These are phyloP conservation scores for Echium plantagineum DNA, from an alignment of 257 asterid species.

Conservation along the genomic window DNA sequence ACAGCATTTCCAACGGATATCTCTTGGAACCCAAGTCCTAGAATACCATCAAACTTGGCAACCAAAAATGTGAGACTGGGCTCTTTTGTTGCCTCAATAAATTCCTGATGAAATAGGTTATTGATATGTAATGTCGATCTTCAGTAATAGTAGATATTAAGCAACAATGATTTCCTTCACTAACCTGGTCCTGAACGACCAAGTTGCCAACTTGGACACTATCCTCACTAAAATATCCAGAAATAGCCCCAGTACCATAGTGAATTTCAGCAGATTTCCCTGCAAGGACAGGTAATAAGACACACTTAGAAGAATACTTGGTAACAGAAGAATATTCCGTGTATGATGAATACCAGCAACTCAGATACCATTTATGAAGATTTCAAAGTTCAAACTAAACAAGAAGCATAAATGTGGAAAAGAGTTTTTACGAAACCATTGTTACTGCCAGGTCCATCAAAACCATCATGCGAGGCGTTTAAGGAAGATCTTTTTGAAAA, in stretches of 20 bases:
- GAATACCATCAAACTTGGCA: slow-evolving; percentile 91
- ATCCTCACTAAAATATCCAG: slow-evolving; percentile 87
- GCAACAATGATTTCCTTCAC: slow-evolving; percentile 2
- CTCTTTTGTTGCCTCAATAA: slow-evolving; percentile 88
- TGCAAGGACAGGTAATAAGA: slow-evolving; percentile 9
- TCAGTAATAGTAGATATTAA: slow-evolving; percentile 5
- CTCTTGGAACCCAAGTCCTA: slow-evolving; percentile 92
- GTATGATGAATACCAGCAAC: neutral
- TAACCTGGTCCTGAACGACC: slow-evolving; percentile 63
- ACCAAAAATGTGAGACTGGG: slow-evolving; percentile 83
- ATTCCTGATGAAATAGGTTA: slow-evolving; percentile 37
- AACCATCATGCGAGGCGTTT: too few species aligned
- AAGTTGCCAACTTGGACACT: slow-evolving; percentile 69
- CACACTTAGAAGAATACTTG: neutral
- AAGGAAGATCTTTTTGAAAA: too few species aligned
- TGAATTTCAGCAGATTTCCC: slow-evolving; percentile 87
- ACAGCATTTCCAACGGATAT: slow-evolving; percentile 84
- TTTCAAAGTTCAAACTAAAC: slow-evolving; percentile 1
- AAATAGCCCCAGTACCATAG: slow-evolving; percentile 89
- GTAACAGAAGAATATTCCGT: too few species aligned
- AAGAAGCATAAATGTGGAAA: too few species aligned
- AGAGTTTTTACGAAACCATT: too few species aligned
- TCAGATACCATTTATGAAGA: neutral
- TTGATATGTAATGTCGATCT: slow-evolving; percentile 3
- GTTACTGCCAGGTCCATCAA: too few species aligned